phyloP scores from a whole-genome alignment of 2,329 filamentous ascomycete species.

The Trichoderma sp. region DNA sequence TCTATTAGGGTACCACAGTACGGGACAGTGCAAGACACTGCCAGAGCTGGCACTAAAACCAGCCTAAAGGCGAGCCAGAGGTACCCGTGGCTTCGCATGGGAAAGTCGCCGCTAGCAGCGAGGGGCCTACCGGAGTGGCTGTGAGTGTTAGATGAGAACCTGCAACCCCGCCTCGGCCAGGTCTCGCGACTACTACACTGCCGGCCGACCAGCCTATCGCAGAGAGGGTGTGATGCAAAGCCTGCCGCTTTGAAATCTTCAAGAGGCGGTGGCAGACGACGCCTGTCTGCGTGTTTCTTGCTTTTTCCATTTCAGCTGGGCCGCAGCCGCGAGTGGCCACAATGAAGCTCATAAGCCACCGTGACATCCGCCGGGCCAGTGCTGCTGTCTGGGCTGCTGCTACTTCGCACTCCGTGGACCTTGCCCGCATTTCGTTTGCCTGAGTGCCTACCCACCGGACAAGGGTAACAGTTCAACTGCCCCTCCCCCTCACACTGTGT shows the following conservation, averaged over 20 bases:
- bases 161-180: constrained; percentile 18
- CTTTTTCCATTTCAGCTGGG: constrained; percentile 6
- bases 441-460: neutral
- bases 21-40: constrained; percentile 21
- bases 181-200: constrained; percentile 1
- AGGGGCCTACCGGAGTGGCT: neutral
- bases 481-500: constrained; percentile 9
- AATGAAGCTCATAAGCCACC: neutral
- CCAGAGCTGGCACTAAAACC: constrained; percentile 7
- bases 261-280: constrained; percentile 2
- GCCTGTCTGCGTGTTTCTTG: constrained; percentile 7
- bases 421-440: neutral
- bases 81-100: neutral
- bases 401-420: neutral
- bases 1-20: constrained; percentile 28
- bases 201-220: constrained; percentile 6
- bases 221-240: constrained; percentile 26
- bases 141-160: neutral
- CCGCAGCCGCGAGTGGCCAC: constrained; percentile 8
- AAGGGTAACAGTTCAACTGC: constrained; percentile 17
- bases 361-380: neutral
- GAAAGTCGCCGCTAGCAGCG: constrained; percentile 15
- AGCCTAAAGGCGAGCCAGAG: neutral
- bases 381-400: too few relatives aligned
- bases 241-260: constrained; percentile 15